Evolutionary conservation across 768 basidiomycete species (phyloP).

Genomic region (Rhizopogon sp.): DNA sequence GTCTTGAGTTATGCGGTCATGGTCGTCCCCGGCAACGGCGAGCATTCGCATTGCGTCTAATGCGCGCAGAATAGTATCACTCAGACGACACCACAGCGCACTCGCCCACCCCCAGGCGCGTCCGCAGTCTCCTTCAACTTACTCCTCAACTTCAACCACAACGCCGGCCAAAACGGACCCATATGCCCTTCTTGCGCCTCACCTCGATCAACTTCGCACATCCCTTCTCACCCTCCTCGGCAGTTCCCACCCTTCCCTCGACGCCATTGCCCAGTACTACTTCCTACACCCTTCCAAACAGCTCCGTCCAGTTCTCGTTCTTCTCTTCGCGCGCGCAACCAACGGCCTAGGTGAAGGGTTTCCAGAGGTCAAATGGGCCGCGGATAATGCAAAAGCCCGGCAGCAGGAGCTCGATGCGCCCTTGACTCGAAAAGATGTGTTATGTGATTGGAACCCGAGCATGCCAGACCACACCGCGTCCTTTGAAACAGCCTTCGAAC

Average conservation of each 20-base stretch:
- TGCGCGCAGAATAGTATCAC: not conserved
- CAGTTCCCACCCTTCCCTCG: constrained; percentile 82
- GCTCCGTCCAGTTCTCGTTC: constrained; percentile 81
- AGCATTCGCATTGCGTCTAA: constrained; percentile 11
- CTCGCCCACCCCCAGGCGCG: constrained; percentile 35
- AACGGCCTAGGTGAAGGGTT: constrained; percentile 79
- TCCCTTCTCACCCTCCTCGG: constrained; percentile 77
- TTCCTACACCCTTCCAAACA: constrained; percentile 89
- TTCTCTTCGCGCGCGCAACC: constrained; percentile 88
- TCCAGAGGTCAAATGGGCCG: constrained; percentile 54
- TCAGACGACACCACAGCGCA: constrained; percentile 31
- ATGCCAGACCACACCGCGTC: constrained; percentile 77
- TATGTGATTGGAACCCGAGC: constrained; percentile 88
- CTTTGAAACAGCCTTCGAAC: constrained; percentile 54
- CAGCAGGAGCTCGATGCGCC: constrained; percentile 70
- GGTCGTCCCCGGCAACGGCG: constrained; percentile 11
- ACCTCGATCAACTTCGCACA: constrained; percentile 66
- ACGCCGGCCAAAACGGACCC: constrained; percentile 46
- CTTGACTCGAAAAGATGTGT: constrained; percentile 71
- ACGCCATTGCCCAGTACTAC: constrained; percentile 88
- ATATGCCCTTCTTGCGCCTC: constrained; percentile 61
- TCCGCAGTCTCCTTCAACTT: constrained; percentile 7
- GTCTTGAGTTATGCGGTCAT: constrained; percentile 16
- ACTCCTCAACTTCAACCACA: constrained; percentile 1
- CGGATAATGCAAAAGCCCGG: constrained; percentile 51